phyloP scores from a whole-genome alignment of 768 basidiomycete genomes.

The Serendipita indica region DNA sequence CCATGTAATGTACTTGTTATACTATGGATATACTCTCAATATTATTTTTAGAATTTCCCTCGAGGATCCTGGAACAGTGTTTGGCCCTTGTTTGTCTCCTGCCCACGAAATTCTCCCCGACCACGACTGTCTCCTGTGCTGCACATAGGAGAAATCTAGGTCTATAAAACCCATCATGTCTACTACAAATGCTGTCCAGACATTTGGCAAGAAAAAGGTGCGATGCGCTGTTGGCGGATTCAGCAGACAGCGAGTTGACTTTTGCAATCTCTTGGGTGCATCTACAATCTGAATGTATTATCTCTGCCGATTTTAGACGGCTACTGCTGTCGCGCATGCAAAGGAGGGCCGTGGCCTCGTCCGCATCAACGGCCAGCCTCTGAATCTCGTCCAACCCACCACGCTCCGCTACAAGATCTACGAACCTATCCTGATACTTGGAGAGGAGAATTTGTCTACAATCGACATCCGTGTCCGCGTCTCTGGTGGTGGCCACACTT shows the following conservation, averaged over 20 bases:
- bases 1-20: too few relatives aligned
- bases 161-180: constrained; percentile 2
- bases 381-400: constrained; percentile 88
- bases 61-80: not conserved
- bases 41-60: constrained; percentile 3
- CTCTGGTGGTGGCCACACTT: constrained; percentile 98
- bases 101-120: not conserved
- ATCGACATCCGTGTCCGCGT: constrained; percentile 96
- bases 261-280: not conserved
- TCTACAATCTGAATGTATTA: too few relatives aligned
- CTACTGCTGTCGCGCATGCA: constrained; percentile 94
- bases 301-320: constrained; percentile 73
- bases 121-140: not conserved
- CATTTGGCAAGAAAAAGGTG: constrained; percentile 99
- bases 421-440: constrained; percentile 88
- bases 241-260: not conserved
- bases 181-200: constrained; percentile 79
- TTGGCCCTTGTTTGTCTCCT: not conserved
- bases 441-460: constrained; percentile 70
- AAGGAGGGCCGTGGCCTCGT: constrained; percentile 93
- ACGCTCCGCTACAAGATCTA: constrained; percentile 97
- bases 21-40: too few relatives aligned
- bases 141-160: not conserved
- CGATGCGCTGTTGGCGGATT: constrained; percentile 16
- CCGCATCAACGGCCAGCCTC: constrained; percentile 92